Base-by-base conservation (phyloP, 2,329 filamentous ascomycete species). In the Microdochium nivale region DNA sequence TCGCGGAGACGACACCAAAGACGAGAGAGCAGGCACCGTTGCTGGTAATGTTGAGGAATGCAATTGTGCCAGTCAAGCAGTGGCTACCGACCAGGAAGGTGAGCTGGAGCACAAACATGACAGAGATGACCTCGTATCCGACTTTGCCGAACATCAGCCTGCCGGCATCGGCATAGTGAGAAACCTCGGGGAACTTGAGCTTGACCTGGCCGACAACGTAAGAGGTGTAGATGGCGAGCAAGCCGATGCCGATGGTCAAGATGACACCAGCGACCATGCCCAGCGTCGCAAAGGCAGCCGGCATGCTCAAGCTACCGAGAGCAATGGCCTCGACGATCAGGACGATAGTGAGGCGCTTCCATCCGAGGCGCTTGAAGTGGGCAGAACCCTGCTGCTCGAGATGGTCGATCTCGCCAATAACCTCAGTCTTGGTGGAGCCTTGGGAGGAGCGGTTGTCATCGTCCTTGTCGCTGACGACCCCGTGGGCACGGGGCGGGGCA, bases 41-140 rank as follows among this genome's bases (percentile, higher is more conserved):
- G 21, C 73, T 62, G 2, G 79, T 80, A 53, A 85, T 68, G 16
- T 74, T 77, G 55, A 83, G 81, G 67, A 84, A 74, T 52, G 80
- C 80, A 57, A 84, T 79, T 21, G 72, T 74, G 59, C 84, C 84
- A 1, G 79, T 82, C 49, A 84, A 68, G 25, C 84, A 69, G 60
- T 86, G 83, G 46, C 79, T 81, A 5, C 75, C 79, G 70, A 84
- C 81, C 60, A 84, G 75, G 67, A 86, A 84, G n/a, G 81, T 64
- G 24, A 85, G 67, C 59, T 84, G 78, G 47, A 84, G 62, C 8
- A 76, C 67, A 58, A 81, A 78, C 24, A 72, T 76, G 30, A 67
- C 61, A 8, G 78, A 79, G 51, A 81, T 67, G 32, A 85, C 53
- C 58, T 82, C 77, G 47, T 76, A 72, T 0, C 78, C 79, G 25